Evolutionary conservation across 176 grass and related monocot species (phyloP).

Genomic region (Oryza punctata): DNA sequence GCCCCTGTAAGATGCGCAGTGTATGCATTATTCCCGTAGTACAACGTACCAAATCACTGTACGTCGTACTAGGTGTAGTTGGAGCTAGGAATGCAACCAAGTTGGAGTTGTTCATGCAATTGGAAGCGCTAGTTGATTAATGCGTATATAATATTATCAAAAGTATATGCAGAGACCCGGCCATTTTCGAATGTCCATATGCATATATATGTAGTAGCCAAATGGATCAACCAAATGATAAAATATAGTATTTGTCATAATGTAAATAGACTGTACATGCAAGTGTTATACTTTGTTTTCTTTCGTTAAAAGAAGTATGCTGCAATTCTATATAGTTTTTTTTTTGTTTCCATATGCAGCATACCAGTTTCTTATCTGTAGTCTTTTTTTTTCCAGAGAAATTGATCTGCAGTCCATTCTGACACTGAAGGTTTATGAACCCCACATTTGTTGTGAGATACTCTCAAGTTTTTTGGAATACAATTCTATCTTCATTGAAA

Average conservation of each 20-base stretch:
- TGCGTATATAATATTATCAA: not conserved
- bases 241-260: not conserved
- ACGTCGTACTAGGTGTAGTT: constrained; percentile 20
- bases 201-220: not conserved
- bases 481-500: not conserved
- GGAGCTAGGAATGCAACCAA: not conserved
- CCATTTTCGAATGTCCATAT: not conserved
- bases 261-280: not conserved
- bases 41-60: not conserved
- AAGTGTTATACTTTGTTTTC: no score
- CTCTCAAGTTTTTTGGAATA: no score
- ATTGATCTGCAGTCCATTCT: not conserved
- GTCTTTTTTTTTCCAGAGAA: no score
- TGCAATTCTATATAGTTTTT: no score
- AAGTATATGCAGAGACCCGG: not conserved
- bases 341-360: no score
- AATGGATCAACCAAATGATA: not conserved
- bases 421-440: not conserved
- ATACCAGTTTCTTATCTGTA: no score
- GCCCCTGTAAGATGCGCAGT: not conserved
- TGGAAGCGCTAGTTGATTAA: not conserved
- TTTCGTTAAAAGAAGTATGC: no score
- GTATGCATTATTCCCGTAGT: not conserved
- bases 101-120: constrained; percentile 1
- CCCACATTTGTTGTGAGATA: no score